Evolutionary conservation across 306 rosid species (phyloP).

Genomic region (Dryas alaskensis): DNA sequence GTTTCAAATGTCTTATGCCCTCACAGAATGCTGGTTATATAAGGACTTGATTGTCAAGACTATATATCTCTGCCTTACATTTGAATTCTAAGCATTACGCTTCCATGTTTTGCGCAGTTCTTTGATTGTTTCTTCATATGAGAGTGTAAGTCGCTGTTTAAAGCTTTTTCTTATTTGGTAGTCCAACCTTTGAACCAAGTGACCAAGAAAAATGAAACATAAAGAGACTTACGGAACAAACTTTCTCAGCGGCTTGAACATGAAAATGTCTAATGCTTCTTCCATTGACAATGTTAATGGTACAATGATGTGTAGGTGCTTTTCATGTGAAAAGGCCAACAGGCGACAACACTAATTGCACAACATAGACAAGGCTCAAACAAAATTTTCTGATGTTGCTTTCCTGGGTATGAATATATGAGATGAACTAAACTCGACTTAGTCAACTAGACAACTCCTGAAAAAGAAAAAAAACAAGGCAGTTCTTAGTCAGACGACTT

Average conservation of each 20-base stretch:
- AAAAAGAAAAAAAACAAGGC: neutral
- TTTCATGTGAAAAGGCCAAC: too few relatives aligned
- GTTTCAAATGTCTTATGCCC: neutral
- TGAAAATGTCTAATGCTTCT: neutral
- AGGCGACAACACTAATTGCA: neutral
- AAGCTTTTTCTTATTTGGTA: too few relatives aligned
- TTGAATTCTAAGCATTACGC: too few relatives aligned
- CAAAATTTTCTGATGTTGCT: neutral
- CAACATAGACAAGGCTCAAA: neutral
- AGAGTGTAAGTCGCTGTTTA: too few relatives aligned
- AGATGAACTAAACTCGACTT: neutral
- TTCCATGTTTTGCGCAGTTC: too few relatives aligned
- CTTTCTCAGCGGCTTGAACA: too few relatives aligned
- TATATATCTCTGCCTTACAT: too few relatives aligned
- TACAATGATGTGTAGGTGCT: neutral
- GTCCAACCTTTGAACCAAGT: too few relatives aligned
- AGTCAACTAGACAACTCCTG: neutral
- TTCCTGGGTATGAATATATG: neutral
- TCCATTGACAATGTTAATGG: neutral
- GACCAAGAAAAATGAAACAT: too few relatives aligned
- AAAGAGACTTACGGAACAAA: too few relatives aligned
- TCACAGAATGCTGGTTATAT: neutral
- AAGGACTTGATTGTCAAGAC: too few relatives aligned
- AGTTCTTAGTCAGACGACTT: conserved; percentile 15
- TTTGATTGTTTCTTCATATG: too few relatives aligned